Percentiles rank a stretch among this genome's conserved stretches.
These are phyloP conservation scores for Hanseniaspora taiwanica DNA, from an alignment of 805 yeast genomes.

Conservation along the genomic window DNA sequence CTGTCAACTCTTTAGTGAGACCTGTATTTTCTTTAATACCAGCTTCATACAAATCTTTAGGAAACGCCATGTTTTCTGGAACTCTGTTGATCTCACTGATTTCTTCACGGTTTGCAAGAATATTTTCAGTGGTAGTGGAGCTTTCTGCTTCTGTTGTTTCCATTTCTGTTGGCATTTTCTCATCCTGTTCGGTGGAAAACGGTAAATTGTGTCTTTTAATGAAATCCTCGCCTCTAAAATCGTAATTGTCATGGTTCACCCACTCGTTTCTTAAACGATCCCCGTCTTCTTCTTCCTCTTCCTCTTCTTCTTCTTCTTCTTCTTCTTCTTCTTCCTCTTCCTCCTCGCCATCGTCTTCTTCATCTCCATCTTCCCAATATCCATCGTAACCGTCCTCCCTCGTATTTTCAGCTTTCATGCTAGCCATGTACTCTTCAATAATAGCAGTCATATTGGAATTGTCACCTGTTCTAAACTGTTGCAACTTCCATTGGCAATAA, in stretches of 20 bases:
- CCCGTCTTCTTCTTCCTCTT: too few species aligned
- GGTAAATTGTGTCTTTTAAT: not conserved
- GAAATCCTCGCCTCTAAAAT: not conserved
- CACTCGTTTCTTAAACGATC: too few species aligned
- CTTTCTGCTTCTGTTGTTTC: not conserved
- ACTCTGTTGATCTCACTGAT: constrained; percentile 13
- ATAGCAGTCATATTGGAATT: constrained; percentile 14
- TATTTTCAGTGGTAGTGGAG: not conserved
- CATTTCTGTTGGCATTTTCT: too few species aligned
- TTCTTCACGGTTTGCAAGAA: constrained; percentile 1
- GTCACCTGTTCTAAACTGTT: constrained; percentile 21
- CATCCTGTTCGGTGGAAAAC: not conserved
- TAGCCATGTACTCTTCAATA: not conserved
- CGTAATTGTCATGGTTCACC: not conserved
- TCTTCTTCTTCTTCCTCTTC: not conserved
- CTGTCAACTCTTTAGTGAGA: constrained; percentile 24
- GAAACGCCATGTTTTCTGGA: constrained; percentile 15
- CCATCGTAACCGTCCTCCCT: not conserved
- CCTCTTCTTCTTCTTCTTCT: too few species aligned
- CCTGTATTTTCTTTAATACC: constrained; percentile 6
- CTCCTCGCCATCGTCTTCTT: not conserved
- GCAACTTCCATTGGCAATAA: constrained; percentile 21
- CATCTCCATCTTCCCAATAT: not conserved
- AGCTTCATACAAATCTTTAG: constrained; percentile 16
- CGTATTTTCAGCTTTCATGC: too few species aligned